Percentiles rank a stretch among this genome's conserved stretches.
Evolutionary conservation across 371 early-diverging fungal species (phyloP).

Genomic region (Mucor saturninus): DNA sequence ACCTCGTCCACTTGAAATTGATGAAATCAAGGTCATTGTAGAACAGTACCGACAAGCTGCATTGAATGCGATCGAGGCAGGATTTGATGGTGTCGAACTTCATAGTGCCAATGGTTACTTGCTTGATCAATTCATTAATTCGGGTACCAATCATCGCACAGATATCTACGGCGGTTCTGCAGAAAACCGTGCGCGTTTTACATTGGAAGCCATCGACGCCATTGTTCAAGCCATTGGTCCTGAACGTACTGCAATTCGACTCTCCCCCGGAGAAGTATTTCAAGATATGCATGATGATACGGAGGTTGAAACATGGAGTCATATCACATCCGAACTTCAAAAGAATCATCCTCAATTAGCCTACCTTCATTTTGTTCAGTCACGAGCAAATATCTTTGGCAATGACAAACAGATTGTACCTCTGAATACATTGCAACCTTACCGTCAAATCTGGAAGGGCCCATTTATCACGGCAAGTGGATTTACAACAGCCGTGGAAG

Average conservation of each 20-base stretch:
- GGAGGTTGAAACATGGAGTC: constrained; percentile 20
- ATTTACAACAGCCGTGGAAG: background rate
- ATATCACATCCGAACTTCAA: constrained; percentile 9
- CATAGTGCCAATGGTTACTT: constrained; percentile 72
- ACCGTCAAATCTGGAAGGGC: constrained; percentile 24
- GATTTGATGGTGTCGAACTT: constrained; percentile 69
- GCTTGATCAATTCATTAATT: constrained; percentile 54
- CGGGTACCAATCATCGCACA: constrained; percentile 38
- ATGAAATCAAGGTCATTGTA: constrained; percentile 51
- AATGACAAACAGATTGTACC: constrained; percentile 10
- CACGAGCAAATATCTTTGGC: background rate
- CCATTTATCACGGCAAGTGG: constrained; percentile 22
- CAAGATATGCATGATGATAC: constrained; percentile 20
- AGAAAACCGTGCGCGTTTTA: constrained; percentile 59
- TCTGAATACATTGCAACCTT: constrained; percentile 14
- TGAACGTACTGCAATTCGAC: constrained; percentile 26
- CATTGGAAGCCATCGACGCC: constrained; percentile 48
- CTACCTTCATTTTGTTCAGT: constrained; percentile 24
- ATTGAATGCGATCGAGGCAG: constrained; percentile 49
- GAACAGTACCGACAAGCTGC: constrained; percentile 63
- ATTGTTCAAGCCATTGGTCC: constrained; percentile 31
- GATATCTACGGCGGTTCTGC: constrained; percentile 56
- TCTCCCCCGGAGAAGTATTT: constrained; percentile 16
- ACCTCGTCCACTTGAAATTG: constrained; percentile 23
- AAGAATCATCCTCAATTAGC: constrained; percentile 14